phyloP scores from a whole-genome alignment of 2,329 filamentous ascomycete species.

The Alternaria infectoria region DNA sequence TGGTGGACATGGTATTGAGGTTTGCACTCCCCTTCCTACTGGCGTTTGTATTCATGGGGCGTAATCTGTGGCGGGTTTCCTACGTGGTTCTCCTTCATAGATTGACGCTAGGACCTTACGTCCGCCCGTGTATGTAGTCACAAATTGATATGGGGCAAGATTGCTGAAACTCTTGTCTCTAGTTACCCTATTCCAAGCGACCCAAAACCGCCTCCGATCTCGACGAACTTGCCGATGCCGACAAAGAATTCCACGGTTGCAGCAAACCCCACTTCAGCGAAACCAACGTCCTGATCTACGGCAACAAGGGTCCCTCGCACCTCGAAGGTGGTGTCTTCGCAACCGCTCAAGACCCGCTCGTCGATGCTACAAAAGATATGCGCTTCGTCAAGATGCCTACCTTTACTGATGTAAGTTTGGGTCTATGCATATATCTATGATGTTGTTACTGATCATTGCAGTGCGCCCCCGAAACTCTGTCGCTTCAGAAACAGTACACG shows the following conservation, averaged over 20 bases:
- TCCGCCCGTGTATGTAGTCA: constrained; percentile 52
- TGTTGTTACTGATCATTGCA: constrained; percentile 39
- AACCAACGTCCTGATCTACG: constrained; percentile 74
- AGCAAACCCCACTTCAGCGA: constrained; percentile 82
- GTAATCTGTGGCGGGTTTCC: constrained; percentile 52
- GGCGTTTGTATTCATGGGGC: constrained; percentile 33
- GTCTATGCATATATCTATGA: not conserved
- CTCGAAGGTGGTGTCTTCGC: constrained; percentile 59
- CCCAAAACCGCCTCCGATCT: constrained; percentile 71
- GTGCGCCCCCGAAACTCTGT: constrained; percentile 63
- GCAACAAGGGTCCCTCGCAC: constrained; percentile 53
- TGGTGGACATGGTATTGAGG: constrained; percentile 78
- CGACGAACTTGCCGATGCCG: constrained; percentile 66
- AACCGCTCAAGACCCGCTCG: constrained; percentile 63
- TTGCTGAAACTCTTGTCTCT: constrained; percentile 52
- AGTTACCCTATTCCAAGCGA: constrained; percentile 89
- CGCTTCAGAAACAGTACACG: constrained; percentile 63
- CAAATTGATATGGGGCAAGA: constrained; percentile 49
- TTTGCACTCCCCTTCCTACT: constrained; percentile 68
- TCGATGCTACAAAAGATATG: constrained; percentile 69
- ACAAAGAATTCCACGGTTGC: constrained; percentile 73
- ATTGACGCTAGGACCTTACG: constrained; percentile 38
- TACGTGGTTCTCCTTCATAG: constrained; percentile 41
- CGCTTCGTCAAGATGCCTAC: constrained; percentile 68
- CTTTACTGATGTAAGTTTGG: constrained; percentile 47